Percentiles rank a stretch among this genome's conserved stretches.
Conservation (phyloP, 78 protist genomes). For the Dictyostelium capitatum region DNA sequence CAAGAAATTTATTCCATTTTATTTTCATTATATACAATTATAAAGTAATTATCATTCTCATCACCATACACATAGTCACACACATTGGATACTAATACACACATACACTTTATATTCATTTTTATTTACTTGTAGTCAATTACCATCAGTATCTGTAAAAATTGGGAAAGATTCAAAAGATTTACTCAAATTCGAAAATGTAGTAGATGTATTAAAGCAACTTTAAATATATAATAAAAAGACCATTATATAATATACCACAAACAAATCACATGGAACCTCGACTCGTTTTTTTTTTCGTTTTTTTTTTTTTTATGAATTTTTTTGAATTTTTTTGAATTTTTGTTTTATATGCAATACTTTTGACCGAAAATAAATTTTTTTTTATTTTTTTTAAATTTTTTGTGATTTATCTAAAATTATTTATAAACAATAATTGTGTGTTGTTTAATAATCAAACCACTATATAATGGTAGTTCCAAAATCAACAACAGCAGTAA, state of each 20-base stretch:
- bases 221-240: not conserved
- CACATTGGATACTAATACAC: not conserved
- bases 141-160: not conserved
- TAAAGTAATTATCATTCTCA: not conserved
- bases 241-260: not conserved
- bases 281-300: not conserved
- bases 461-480: not conserved
- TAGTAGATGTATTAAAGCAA: not conserved
- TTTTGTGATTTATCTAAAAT: no score
- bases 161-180: not conserved
- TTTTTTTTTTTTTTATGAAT: not conserved
- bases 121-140: not conserved
- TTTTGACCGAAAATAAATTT: not conserved
- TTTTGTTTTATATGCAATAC: not conserved
- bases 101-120: no score
- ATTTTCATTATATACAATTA: slow-evolving; percentile 8
- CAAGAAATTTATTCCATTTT: slow-evolving; percentile 11
- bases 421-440: no score
- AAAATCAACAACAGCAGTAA: not conserved
- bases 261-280: not conserved
- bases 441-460: no score
- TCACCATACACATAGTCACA: not conserved
- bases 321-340: not conserved
- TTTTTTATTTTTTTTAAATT: not conserved
- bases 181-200: not conserved